Base-by-base conservation (phyloP, 2,329 filamentous ascomycete species). In the Sphaerulina populicola region DNA sequence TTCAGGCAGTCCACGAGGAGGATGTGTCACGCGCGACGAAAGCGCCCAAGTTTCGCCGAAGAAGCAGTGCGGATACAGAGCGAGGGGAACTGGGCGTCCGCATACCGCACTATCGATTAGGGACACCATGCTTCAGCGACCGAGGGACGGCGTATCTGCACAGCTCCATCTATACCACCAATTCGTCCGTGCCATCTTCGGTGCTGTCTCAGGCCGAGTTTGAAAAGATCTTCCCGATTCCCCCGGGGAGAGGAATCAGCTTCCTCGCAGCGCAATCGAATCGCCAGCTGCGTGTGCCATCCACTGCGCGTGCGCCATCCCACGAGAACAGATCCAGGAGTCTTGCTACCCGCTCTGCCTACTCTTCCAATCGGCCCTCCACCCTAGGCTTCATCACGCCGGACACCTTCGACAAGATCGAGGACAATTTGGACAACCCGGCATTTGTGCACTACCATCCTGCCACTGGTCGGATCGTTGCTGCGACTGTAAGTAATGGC, bases 81-180 rank as follows among this genome's bases (percentile, higher is more conserved):
- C 38, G 45, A 48, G 61, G 60, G 29, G 55, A 64, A 9, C 54
- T 64, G 9, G 61, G 64, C 47, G 53, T 65, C 36, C 56, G 57
- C 12, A 94, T 95, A 45, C 89, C 90, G 33, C 84, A 86, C 51
- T 94, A 90, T 75, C 83, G 83, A 58, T 74, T 96, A 51, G 90
- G 89, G 10, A 86, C 84, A 1, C 88, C 88, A 14, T 80, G 82
- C 52, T 94, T 95, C 68, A 91, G 85, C 57, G 72, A 79, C 47
- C 78, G 79, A 60, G 88, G 88, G 9, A 89, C 85, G 2, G 82
- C 87, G 2, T 78, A 88, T 56, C 74, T 96, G 57, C 83, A 86
- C 55, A 86, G 83, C 58, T 94, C 90, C n/a, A 82, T 85, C 12
- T 87, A 88, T 66, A 80, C 78, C 9, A 80, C 78, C 9, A 69